phyloP scores from a whole-genome alignment of 495 filamentous ascomycete genomes.

The Neurospora terricola region DNA sequence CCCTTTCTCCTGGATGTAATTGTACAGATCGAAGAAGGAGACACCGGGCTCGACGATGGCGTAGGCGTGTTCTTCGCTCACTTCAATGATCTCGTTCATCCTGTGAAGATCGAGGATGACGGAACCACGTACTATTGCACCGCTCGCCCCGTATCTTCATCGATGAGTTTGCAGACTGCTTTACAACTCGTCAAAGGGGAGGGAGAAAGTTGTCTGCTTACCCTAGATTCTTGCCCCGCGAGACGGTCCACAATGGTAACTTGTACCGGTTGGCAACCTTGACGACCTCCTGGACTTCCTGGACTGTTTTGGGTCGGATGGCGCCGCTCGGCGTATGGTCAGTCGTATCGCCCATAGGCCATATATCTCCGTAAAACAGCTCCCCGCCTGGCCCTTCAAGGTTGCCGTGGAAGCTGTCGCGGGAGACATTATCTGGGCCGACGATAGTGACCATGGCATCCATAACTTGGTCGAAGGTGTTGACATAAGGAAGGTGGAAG shows the following conservation, averaged over 20 bases:
- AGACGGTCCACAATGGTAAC: slow-evolving; percentile 38
- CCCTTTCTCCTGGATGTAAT: slow-evolving; percentile 32
- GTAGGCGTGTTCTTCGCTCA: slow-evolving; percentile 42
- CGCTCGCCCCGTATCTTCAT: slow-evolving; percentile 43
- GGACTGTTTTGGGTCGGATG: slow-evolving; percentile 4
- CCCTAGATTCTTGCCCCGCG: slow-evolving; percentile 39
- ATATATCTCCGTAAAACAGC: background rate
- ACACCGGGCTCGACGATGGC: slow-evolving; percentile 46
- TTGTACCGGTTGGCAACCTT: slow-evolving; percentile 28
- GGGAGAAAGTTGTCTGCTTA: slow-evolving; percentile 3
- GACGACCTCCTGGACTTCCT: slow-evolving; percentile 6
- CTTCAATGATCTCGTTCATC: slow-evolving; percentile 44
- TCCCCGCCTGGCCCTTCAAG: background rate
- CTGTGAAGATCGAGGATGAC: slow-evolving; percentile 42
- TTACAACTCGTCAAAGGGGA: background rate
- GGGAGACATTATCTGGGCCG: background rate
- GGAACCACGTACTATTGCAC: slow-evolving; percentile 36
- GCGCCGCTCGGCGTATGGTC: background rate
- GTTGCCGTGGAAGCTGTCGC: background rate
- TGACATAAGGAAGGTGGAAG: background rate
- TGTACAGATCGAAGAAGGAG: slow-evolving; percentile 41
- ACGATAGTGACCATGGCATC: background rate
- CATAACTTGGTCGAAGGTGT: background rate
- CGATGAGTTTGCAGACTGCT: slow-evolving; percentile 1
- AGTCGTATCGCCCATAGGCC: background rate